A percentile compares a stretch with the other conserved stretches of the same genome.
Evolutionary conservation across 1,139 yeast species (phyloP).

Genomic region (Wickerhamiella infanticola): DNA sequence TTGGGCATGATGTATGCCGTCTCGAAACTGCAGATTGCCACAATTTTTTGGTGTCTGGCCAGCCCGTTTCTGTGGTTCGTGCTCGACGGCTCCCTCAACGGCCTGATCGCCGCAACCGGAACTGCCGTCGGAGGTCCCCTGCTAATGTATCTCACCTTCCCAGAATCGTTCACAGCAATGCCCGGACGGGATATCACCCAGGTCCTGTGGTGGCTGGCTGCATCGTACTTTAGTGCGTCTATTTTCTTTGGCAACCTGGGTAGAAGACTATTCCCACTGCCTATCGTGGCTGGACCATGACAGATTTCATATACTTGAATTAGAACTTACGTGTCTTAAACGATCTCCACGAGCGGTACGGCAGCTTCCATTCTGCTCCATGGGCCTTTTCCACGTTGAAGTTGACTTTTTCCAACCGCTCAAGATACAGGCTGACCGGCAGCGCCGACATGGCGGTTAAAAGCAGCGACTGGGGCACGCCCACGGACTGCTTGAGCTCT

Average conservation of each 20-base stretch:
- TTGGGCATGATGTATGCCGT: constrained; percentile 76
- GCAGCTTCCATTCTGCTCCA: constrained; percentile 55
- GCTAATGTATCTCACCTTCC: constrained; percentile 18
- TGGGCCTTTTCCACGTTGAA: constrained; percentile 43
- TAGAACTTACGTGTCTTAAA: constrained; percentile 33
- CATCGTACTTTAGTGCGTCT: constrained; percentile 54
- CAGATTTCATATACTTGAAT: too few relatives aligned
- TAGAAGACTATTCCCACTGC: constrained; percentile 28
- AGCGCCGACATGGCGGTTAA: constrained; percentile 51
- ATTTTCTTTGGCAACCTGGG: constrained; percentile 61
- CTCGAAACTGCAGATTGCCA: constrained; percentile 64
- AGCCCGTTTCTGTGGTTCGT: constrained; percentile 72
- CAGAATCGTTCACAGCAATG: constrained; percentile 16
- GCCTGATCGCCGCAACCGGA: constrained; percentile 30
- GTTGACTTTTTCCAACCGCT: constrained; percentile 43
- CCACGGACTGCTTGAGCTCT: constrained; percentile 24
- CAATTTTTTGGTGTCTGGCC: constrained; percentile 56
- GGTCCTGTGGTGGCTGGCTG: constrained; percentile 34
- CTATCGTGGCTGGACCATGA: neutral
- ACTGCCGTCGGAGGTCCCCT: constrained; percentile 20
- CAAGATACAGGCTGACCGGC: constrained; percentile 50
- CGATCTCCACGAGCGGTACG: constrained; percentile 47
- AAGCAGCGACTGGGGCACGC: constrained; percentile 44
- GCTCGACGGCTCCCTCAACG: constrained; percentile 59
- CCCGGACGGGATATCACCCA: constrained; percentile 1